Conservation (phyloP, 2,329 filamentous ascomycete genomes). For the Cordyceps tenuipes region DNA sequence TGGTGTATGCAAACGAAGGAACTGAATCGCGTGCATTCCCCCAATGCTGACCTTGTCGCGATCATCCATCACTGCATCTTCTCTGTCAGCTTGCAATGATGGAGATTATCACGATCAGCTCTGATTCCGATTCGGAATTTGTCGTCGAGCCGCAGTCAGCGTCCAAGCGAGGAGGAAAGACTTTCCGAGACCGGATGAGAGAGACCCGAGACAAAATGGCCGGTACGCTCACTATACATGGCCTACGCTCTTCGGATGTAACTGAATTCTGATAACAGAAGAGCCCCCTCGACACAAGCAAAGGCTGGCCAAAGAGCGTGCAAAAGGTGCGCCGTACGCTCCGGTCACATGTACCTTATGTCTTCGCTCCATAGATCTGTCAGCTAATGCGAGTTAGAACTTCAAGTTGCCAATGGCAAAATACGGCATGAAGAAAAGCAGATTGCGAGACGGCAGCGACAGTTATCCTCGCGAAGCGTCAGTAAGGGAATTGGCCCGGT, state of each 20-base stretch:
- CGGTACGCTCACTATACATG: background rate
- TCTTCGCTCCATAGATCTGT: background rate
- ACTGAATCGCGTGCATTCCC: background rate
- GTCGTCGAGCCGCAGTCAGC: background rate
- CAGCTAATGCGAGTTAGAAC: background rate
- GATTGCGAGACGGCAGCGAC: background rate
- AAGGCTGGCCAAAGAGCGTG: background rate
- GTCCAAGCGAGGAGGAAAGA: background rate
- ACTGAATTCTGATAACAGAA: background rate
- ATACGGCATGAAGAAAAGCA: background rate
- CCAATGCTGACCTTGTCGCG: constrained; percentile 7
- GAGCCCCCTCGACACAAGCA: background rate
- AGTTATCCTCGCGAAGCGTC: too few species aligned
- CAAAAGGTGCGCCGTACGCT: background rate
- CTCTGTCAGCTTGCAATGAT: constrained; percentile 2
- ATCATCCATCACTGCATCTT: background rate
- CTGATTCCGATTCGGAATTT: constrained; percentile 8
- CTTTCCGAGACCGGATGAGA: background rate
- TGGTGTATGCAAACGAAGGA: constrained; percentile 10
- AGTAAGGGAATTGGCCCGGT: background rate
- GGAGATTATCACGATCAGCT: constrained; percentile 11
- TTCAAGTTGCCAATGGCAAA: background rate
- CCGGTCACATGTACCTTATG: background rate
- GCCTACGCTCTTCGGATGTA: background rate
- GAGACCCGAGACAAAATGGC: background rate